Evolutionary conservation across 2,329 filamentous ascomycete species (phyloP), one percentile per base, ranked within the genome.

Genomic region (Catunica adiposa): DNA sequence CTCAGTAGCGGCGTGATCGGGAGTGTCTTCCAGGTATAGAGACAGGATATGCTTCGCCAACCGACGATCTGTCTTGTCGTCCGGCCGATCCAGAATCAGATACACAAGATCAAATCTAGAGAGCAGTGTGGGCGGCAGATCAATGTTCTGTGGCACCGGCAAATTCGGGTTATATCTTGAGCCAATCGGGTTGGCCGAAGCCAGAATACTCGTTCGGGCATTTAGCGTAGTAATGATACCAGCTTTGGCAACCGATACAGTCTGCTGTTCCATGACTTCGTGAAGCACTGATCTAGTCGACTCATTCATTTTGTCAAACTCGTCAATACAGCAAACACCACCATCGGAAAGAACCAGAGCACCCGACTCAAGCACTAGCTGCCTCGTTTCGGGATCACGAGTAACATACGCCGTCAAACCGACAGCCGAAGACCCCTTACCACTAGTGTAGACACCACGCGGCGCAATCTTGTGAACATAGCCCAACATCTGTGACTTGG

Each of bases 391-490:
- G 0, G 85, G 85, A 63, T 89, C 85, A 59, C 84, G 80, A 64
- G 86, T 87, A 46, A 89, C 84, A 57, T 87, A 87, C 1, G 85
- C 85, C 20, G 85, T 89, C 53, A 89, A 74, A 78, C 85, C 85
- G 31, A 89, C 85, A 50, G 85, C 85, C 59, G 84, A 89, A 59
- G 83, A 87, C 63, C 85, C 85, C 66, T 87, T 85, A 64, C 85
- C 85, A 58, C 84, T 88, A 1, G 85, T 89, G 69, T 89, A 89
- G 53, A 89, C 83, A 62, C 80, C 80, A 31, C 92, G 84, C 40
- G 92, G 92, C 3, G 92, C 92, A 64, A 98, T 98, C 70, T 94
- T 94, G 77, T 98, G 90, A 25, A 98, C 84, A 64, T 98, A 98
- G 60, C 88, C 79, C 26, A 98, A 76, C 56, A 98, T 73, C 69